These are phyloP conservation scores for Boeremia exigua DNA, from an alignment of 2,329 filamentous ascomycete genomes.

Conservation along the genomic window DNA sequence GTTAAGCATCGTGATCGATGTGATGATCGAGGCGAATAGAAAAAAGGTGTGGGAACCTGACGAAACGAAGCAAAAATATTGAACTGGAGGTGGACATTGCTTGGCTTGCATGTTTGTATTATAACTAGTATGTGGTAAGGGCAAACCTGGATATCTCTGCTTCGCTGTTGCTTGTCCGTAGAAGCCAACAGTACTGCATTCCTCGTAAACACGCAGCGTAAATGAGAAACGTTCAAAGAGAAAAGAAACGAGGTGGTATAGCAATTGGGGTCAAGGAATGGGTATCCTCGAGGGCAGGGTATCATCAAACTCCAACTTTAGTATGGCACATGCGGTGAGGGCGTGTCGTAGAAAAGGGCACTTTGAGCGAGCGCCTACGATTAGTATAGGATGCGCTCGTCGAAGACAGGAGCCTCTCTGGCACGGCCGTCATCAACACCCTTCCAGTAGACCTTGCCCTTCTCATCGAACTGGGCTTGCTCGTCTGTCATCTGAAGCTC, in stretches of 20 bases:
- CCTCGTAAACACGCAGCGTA: conserved; percentile 8
- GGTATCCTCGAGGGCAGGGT: conserved; percentile 3
- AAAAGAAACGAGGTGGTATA: conserved; percentile 7
- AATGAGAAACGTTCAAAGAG: conserved; percentile 5
- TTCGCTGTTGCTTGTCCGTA: conserved; percentile 8
- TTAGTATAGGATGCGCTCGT: conserved; percentile 47
- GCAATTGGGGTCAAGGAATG: not conserved
- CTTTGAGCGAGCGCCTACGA: not conserved
- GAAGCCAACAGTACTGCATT: conserved; percentile 1
- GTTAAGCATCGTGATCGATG: not conserved
- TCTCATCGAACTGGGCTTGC: conserved; percentile 53
- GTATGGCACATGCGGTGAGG: not conserved
- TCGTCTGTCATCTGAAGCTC: conserved; percentile 53
- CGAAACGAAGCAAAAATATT: not conserved
- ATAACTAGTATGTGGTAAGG: conserved; percentile 10
- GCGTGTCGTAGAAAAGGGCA: not conserved
- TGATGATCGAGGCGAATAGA: not conserved
- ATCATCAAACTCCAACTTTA: conserved; percentile 11
- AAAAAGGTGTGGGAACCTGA: not conserved
- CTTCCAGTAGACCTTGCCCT: conserved; percentile 53
- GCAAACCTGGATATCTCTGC: conserved; percentile 18
- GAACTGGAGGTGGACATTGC: not conserved
- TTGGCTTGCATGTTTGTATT: conserved; percentile 9
- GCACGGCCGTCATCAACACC: conserved; percentile 48
- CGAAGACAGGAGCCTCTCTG: conserved; percentile 52